A percentile compares a stretch with the other conserved stretches of the same genome.
phyloP scores from a whole-genome alignment of 331 rosid species.

The Quercus lobata region DNA sequence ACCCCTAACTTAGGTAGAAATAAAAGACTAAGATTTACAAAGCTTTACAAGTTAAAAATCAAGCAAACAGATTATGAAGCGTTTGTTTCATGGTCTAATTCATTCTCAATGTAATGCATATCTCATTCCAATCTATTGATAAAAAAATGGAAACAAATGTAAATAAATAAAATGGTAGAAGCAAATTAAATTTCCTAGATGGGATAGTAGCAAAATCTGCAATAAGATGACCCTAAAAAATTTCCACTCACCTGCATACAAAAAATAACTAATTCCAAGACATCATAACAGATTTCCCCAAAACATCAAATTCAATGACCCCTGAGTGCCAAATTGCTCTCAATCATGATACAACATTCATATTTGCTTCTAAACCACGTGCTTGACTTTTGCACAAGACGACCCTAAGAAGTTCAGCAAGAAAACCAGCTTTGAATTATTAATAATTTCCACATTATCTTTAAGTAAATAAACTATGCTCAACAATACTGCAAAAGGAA shows the following conservation, averaged over 20 bases:
- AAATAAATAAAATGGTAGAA: neutral
- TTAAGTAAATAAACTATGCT: neutral
- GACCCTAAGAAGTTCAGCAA: slow-evolving; percentile 34
- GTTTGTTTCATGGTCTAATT: too few species aligned
- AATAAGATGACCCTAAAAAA: neutral
- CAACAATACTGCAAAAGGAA: neutral
- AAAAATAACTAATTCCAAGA: neutral
- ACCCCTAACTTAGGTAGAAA: too few species aligned
- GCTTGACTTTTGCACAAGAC: slow-evolving; percentile 27
- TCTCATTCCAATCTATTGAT: neutral
- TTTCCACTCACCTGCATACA: neutral
- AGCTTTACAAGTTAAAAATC: too few species aligned
- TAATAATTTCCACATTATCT: neutral
- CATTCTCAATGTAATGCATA: neutral
- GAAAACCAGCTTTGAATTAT: slow-evolving; percentile 6
- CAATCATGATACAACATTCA: slow-evolving; percentile 56
- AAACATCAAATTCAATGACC: slow-evolving; percentile 48
- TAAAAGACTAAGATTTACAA: too few species aligned
- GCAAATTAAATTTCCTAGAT: neutral
- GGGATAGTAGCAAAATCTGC: neutral
- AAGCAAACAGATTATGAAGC: too few species aligned
- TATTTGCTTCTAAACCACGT: slow-evolving; percentile 31
- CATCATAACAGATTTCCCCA: neutral
- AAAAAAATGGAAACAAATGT: neutral
- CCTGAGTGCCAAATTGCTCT: slow-evolving; percentile 83